phyloP scores from a whole-genome alignment of 2,329 filamentous ascomycete species.

The Neophaeococcomyces mojaviensis region DNA sequence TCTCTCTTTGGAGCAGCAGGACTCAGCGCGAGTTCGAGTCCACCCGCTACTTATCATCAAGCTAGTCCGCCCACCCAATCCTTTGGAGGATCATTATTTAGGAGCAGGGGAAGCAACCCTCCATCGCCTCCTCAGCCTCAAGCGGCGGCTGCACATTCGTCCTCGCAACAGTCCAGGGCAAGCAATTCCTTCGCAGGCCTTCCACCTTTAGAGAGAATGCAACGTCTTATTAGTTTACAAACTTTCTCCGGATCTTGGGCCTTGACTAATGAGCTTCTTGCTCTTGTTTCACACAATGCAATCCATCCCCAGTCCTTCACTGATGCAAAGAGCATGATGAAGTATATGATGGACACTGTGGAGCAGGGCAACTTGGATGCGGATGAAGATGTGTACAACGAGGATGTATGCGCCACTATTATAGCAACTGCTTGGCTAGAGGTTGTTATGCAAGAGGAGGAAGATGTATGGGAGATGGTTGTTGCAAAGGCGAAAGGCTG shows the following conservation, averaged over 20 bases:
- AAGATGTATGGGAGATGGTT: conserved; percentile 58
- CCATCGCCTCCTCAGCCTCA: background rate
- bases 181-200: too few relatives aligned
- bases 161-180: background rate
- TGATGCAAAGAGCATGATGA: background rate
- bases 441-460: conserved; percentile 34
- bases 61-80: too few relatives aligned
- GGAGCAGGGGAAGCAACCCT: background rate
- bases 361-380: conserved; percentile 6
- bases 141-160: background rate
- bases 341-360: conserved; percentile 5
- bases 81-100: too few relatives aligned
- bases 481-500: conserved; percentile 52
- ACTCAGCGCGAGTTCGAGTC: too few relatives aligned
- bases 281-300: conserved; percentile 12
- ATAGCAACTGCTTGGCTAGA: conserved; percentile 46
- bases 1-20: too few relatives aligned
- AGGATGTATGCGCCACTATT: conserved; percentile 26
- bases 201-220: conserved; percentile 24
- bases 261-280: conserved; percentile 25
- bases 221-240: conserved; percentile 48
- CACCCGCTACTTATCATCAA: too few relatives aligned
- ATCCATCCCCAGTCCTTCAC: background rate
- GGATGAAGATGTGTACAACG: background rate
- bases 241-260: conserved; percentile 50